Evolutionary conservation across 768 basidiomycete genomes (phyloP).

Genomic region (Royoungia palumana): DNA sequence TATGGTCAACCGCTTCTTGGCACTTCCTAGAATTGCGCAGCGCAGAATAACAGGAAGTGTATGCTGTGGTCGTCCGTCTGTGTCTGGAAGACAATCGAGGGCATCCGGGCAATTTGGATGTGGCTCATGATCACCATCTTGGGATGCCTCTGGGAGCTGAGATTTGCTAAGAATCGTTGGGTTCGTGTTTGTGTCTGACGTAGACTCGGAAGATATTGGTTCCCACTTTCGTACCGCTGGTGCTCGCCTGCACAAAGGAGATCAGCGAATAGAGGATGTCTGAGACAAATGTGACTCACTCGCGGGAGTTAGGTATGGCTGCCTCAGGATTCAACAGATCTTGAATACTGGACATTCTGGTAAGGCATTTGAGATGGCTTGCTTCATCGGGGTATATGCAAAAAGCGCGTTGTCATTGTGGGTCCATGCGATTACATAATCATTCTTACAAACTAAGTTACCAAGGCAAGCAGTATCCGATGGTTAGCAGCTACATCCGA

Average conservation of each 20-base stretch:
- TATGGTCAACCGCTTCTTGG: constrained; percentile 72
- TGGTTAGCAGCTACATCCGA: constrained; percentile 12
- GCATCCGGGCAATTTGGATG: constrained; percentile 79
- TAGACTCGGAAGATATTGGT: constrained; percentile 34
- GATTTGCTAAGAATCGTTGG: constrained; percentile 22
- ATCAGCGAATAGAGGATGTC: constrained; percentile 12
- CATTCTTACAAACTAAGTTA: background rate
- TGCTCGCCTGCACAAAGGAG: constrained; percentile 29
- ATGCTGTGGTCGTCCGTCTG: constrained; percentile 75
- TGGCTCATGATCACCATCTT: constrained; percentile 47
- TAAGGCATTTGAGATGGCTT: constrained; percentile 18
- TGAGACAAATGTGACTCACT: constrained; percentile 32
- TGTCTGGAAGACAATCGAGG: constrained; percentile 74
- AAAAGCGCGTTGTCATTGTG: constrained; percentile 26
- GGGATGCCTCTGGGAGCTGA: constrained; percentile 21
- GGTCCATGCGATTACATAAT: constrained; percentile 34
- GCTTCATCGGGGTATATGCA: constrained; percentile 9
- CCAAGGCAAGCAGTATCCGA: too few relatives aligned
- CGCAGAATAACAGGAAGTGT: constrained; percentile 82
- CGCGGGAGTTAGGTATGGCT: constrained; percentile 35
- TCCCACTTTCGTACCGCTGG: constrained; percentile 25
- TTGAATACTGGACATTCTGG: constrained; percentile 52
- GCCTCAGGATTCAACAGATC: constrained; percentile 57
- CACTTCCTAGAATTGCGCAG: constrained; percentile 78
- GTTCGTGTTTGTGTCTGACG: constrained; percentile 32